Base-by-base conservation (phyloP, 352 stramenopile genomes). In the Thraustochytrium sp. region DNA sequence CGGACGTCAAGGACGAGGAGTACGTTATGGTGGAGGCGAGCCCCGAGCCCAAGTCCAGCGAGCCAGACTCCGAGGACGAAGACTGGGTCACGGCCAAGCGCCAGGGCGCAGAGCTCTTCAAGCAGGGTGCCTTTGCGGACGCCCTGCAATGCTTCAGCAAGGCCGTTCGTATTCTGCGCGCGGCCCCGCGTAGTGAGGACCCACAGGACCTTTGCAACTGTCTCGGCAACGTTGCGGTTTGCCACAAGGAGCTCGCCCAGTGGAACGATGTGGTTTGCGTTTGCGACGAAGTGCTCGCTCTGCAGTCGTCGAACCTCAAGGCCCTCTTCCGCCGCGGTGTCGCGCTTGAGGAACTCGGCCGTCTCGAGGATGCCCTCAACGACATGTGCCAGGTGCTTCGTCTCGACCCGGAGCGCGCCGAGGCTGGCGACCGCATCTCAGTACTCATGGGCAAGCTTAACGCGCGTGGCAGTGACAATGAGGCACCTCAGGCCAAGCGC, bases 401-500 rank as follows among this genome's bases (percentile, higher is more conserved):
- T 16, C 51, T 80, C 29, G 68, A 80, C 16, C 68, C 68, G 26
- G 68, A 80, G 51, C 68, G 68, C 53, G 40, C 48, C 29, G 68
- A 80, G 51, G 68, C 68, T 26, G 68, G 68, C 51, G 68, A 80
- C 34, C 68, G 68, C n/a, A 80, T 80, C 76, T 68, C 68, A 40
- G 11, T 9, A 2, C 53, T 80, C 9, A 72, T 80, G 68, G 62
- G 18, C 11, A 51, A 54, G n/a, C 21, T 75, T 3, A 75, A 54
- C 37, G 40, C 8, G n/a, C n/a, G 16, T 11, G 26, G 23, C 21
- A n/a, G 16, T 2, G 31, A n/a, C 51, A 34, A 13, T n/a, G n/a
- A 13, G 21, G 16, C 49, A 31, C 5, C 49, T 31, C 16, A 4
- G 18, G 18, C 51, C 3, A 11, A 13, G 13, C 16, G 1, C 3